phyloP scores from a whole-genome alignment of 768 basidiomycete genomes.

The Suillus decipiens region DNA sequence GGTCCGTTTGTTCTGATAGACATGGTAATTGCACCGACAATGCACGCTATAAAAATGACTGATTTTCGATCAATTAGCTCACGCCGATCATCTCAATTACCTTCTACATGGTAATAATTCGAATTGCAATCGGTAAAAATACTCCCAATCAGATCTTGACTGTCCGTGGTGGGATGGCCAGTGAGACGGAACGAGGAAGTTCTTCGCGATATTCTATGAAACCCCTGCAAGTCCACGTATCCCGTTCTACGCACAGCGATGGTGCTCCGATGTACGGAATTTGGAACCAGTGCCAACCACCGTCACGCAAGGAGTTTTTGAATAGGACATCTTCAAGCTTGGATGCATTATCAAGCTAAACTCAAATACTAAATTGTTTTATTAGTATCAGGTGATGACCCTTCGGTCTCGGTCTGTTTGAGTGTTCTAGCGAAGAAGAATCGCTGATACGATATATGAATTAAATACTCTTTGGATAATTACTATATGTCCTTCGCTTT shows the following conservation, averaged over 20 bases:
- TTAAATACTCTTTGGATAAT: neutral
- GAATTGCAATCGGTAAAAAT: conserved; percentile 8
- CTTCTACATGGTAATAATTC: neutral
- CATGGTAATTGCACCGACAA: neutral
- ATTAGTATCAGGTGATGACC: neutral
- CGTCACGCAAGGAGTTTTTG: neutral
- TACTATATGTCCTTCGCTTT: neutral
- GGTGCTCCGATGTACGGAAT: neutral
- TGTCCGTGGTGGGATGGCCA: neutral
- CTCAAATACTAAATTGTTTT: neutral
- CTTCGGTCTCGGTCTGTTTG: neutral
- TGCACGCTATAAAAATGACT: neutral
- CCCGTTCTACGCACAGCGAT: neutral
- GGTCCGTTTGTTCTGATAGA: conserved; percentile 30
- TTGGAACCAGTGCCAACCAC: neutral
- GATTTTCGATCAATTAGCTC: neutral
- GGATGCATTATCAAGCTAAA: neutral
- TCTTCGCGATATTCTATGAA: neutral
- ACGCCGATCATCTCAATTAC: neutral
- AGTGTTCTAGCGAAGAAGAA: neutral
- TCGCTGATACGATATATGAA: neutral
- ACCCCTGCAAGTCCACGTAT: conserved; percentile 10
- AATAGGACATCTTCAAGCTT: neutral
- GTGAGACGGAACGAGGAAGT: neutral
- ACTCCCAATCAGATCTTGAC: neutral